Evolutionary conservation across 306 rosid genomes (phyloP).

Genomic region (Chamaecrista fasciculata): DNA sequence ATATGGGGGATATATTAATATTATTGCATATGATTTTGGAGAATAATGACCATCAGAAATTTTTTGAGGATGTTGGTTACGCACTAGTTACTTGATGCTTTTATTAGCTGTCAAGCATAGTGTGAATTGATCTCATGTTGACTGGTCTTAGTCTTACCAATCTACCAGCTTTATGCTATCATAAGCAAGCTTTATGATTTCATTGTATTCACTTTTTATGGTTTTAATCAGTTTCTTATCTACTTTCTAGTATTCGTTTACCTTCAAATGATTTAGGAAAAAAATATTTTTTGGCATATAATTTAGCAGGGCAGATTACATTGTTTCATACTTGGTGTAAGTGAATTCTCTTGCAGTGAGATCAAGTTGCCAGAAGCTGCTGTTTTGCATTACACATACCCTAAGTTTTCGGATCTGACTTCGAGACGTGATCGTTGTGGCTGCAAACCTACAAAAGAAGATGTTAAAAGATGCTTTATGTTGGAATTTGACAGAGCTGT

Average conservation of each 20-base stretch:
- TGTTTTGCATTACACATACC: conserved; percentile 58
- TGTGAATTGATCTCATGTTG: conserved; percentile 21
- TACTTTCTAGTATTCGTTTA: conserved; percentile 2
- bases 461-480: conserved; percentile 71
- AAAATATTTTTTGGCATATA: background rate
- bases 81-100: background rate
- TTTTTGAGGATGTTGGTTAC: conserved; percentile 26
- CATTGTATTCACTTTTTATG: background rate
- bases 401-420: conserved; percentile 63
- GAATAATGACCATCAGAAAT: conserved; percentile 20
- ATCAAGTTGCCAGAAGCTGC: conserved; percentile 60
- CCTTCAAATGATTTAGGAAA: conserved; percentile 1
- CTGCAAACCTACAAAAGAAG: conserved; percentile 68
- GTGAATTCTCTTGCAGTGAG: conserved; percentile 34
- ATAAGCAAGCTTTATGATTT: conserved; percentile 1
- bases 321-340: conserved; percentile 6
- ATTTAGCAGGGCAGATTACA: background rate
- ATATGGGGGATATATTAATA: conserved; percentile 16
- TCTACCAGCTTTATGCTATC: conserved; percentile 11
- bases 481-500: conserved; percentile 63
- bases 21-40: conserved; percentile 17
- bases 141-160: background rate
- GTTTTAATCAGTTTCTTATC: conserved; percentile 4
- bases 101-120: background rate
- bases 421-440: conserved; percentile 66